A percentile compares a stretch with the other conserved stretches of the same genome.
Conservation (phyloP, 768 basidiomycete species). For the Hortiboletus campestris region DNA sequence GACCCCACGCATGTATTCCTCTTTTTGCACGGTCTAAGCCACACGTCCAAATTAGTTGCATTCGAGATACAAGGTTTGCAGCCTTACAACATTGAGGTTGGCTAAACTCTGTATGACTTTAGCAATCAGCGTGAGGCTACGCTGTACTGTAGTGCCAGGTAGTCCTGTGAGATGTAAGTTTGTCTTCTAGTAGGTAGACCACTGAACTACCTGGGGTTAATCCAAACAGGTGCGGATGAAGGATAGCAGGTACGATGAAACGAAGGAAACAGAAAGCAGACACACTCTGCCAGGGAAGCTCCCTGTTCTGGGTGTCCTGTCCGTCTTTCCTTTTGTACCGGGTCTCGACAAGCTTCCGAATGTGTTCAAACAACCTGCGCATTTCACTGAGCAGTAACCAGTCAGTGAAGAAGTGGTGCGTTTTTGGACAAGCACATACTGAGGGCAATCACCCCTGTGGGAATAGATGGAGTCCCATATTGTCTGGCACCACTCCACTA, state of each 20-base stretch:
- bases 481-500: constrained; percentile 76
- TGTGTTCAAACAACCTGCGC: constrained; percentile 63
- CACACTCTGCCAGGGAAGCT: constrained; percentile 78
- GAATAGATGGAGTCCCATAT: constrained; percentile 83
- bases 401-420: constrained; percentile 2
- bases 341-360: constrained; percentile 70
- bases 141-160: constrained; percentile 63
- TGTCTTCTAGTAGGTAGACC: neutral
- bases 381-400: constrained; percentile 54
- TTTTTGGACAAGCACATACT: constrained; percentile 44
- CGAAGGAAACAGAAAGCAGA: constrained; percentile 89
- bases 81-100: constrained; percentile 71
- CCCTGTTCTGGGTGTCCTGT: constrained; percentile 43
- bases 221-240: constrained; percentile 85
- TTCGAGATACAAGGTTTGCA: neutral
- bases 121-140: constrained; percentile 81
- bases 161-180: constrained; percentile 48
- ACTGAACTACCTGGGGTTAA: constrained; percentile 60
- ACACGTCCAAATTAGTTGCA: constrained; percentile 1
- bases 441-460: constrained; percentile 68
- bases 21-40: constrained; percentile 61
- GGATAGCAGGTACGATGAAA: constrained; percentile 86
- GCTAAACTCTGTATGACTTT: constrained; percentile 90
- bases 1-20: constrained; percentile 78
- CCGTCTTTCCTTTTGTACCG: constrained; percentile 48